Conservation (phyloP, 1,284 basidiomycete genomes). For the Leccinum discolor region DNA sequence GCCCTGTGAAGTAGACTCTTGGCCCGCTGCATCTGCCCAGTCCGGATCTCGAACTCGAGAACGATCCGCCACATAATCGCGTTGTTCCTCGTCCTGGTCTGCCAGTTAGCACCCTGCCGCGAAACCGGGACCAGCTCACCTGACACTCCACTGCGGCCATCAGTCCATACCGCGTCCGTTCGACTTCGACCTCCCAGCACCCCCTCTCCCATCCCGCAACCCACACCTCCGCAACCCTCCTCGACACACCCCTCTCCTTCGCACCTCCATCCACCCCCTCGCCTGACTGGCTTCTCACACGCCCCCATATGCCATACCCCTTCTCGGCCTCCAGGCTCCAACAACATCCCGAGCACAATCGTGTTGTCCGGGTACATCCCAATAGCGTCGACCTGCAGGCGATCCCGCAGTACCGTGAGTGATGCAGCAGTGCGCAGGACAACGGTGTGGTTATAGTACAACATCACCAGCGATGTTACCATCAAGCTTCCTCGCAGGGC, state of each 20-base stretch:
- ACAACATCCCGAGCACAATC: too few relatives aligned
- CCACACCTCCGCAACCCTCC: slow-evolving; percentile 73
- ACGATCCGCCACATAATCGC: slow-evolving; percentile 77
- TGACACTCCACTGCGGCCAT: slow-evolving; percentile 60
- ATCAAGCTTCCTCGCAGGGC: slow-evolving; percentile 57
- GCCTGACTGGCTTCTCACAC: slow-evolving; percentile 55
- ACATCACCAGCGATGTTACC: slow-evolving; percentile 56
- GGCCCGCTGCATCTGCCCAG: slow-evolving; percentile 60
- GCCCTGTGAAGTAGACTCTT: slow-evolving; percentile 83
- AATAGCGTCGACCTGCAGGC: slow-evolving; percentile 40
- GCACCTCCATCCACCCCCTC: slow-evolving; percentile 37
- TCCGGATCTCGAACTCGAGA: slow-evolving; percentile 81
- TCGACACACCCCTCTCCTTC: slow-evolving; percentile 54
- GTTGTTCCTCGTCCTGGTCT: slow-evolving; percentile 65
- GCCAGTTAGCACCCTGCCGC: slow-evolving; percentile 11
- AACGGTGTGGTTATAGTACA: slow-evolving; percentile 58
- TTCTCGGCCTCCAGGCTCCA: slow-evolving; percentile 67
- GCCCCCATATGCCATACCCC: slow-evolving; percentile 74
- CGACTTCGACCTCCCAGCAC: slow-evolving; percentile 66
- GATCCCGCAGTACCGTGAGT: slow-evolving; percentile 59
- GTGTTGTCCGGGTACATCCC: too few relatives aligned
- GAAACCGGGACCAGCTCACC: slow-evolving; percentile 53
- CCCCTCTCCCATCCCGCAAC: slow-evolving; percentile 75
- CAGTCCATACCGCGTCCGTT: slow-evolving; percentile 68
- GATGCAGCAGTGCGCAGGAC: slow-evolving; percentile 59